These are phyloP conservation scores for Paramyrothecium sp. DNA, from an alignment of 2,329 filamentous ascomycete species.

Conservation along the genomic window DNA sequence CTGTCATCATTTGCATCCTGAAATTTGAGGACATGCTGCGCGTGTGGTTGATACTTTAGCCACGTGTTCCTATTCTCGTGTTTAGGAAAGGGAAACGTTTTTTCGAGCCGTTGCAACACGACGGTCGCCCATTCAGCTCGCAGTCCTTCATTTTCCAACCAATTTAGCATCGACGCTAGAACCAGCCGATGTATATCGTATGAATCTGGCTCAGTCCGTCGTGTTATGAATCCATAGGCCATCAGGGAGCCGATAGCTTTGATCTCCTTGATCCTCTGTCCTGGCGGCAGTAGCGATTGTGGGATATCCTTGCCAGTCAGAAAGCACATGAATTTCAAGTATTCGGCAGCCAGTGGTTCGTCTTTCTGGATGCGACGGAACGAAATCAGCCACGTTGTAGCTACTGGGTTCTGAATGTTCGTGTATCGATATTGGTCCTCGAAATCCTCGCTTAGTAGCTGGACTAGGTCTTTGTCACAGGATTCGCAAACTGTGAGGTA, in stretches of 20 bases:
- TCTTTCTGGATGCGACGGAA: conserved; percentile 25
- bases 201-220: conserved; percentile 9
- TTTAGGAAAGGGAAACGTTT: conserved; percentile 9
- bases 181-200: conserved; percentile 31
- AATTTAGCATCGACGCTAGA: conserved; percentile 24
- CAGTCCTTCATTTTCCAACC: conserved; percentile 14
- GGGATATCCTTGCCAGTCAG: conserved; percentile 7
- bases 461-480: too few relatives aligned
- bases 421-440: conserved; percentile 25
- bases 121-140: neutral
- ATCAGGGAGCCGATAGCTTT: conserved; percentile 22
- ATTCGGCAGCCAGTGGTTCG: conserved; percentile 20
- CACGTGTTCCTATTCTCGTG: conserved; percentile 15
- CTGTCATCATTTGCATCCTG: neutral
- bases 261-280: conserved; percentile 1
- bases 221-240: conserved; percentile 27
- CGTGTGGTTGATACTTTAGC: conserved; percentile 20
- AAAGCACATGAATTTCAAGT: conserved; percentile 25
- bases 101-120: conserved; percentile 7
- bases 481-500: too few relatives aligned
- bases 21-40: conserved; percentile 5
- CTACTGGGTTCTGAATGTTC: conserved; percentile 22
- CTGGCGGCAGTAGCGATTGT: conserved; percentile 10
- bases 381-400: conserved; percentile 31
- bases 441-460: too few relatives aligned